Base-by-base conservation (phyloP, 257 asterid genomes). In the Osmanthus fragrans region DNA sequence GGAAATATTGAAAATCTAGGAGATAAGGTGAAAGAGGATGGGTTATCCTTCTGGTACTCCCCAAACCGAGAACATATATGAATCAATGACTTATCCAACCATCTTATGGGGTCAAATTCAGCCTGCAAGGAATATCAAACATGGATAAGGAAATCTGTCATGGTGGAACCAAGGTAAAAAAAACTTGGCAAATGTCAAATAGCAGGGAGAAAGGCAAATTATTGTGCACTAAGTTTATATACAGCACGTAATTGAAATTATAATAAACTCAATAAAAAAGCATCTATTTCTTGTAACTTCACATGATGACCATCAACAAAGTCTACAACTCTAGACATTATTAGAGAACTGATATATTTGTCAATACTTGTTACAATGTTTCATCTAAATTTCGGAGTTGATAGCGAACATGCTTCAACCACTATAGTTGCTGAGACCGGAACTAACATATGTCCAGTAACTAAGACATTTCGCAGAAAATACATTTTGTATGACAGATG, bases 41-140 rank as follows among this genome's bases (percentile, higher is more conserved):
- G 98, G 79, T 80, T 89, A 68, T 93, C 98, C 85, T 96, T 96
- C 85, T 93, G 99, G 88, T 90, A 96, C 82, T 96, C 97, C 58
- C 98, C 99, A 47, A 93, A 96, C 39, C 92, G 97, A 12, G 99
- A 90, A 79, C 99, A 96, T 83, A 93, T 80, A 83, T 96, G 98
- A 79, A 96, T 96, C 87, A 96, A 88, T 65, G 99, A 91, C 83
- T 93, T 96, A 81, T 93, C 99, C 87, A 96, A 88, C 99, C 98
- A 96, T 83, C 98, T 86, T 76, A 96, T 93, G 72, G 99, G 99
- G 86, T 96, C 99, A 86, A 96, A 96, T 81, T 96, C 99, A 73
- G 97, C 92, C 99, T 94, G 97, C 82, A 86, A 45, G 87, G 77
- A 64, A 78, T 56, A 76, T 54, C 42, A 63, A 73, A 11, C 37